Evolutionary conservation across 768 basidiomycete genomes (phyloP), one percentile per base, ranked within the genome.

Genomic region (Tubosaeta brunneosetosa): DNA sequence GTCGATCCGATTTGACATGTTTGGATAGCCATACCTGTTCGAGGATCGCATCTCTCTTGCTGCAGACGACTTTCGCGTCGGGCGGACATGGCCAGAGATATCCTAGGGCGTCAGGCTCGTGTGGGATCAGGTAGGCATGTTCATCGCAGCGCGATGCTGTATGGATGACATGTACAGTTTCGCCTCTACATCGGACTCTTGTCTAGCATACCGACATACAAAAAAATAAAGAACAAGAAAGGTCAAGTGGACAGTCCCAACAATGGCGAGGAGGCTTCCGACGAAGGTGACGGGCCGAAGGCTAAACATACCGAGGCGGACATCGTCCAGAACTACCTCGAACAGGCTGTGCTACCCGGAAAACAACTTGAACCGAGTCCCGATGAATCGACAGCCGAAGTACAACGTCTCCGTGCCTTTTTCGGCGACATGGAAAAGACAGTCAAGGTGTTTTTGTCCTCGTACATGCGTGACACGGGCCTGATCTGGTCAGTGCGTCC

Each of bases 371-470:
- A 65, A 44, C 68, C 62, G 1, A 46, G 29, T 42, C 45, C 50
- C 8, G 59, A 61, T 17, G 26, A 43, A 16, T 54, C 55, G 8
- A 55, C 51, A 5, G 22, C 47, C 17, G 58, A 61, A 44, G 49
- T 48, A 12, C 49, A 48, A 6, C 53, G 70, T 63, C 68, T 83
- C 52, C 61, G 72, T 3, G 61, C 68, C 2, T 91, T 91, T 64
- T 59, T 89, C 49, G 67, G 78, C 32, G 75, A 87, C 49, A 84
- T 88, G 7, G 85, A 82, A 54, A 66, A 64, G n/a, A 66, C 74
- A 33, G 69, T 85, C 57, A 82, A 74, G 53, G 73, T 88, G 13
- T 91, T 89, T 66, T 70, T 91, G 53, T 84, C 85, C 2, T 85
- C 85, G 2, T 79, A 84, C 59, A 82, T 82, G 69, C 71, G 78